Conservation (phyloP, 768 basidiomycete species). For the Boletus coccyginus region DNA sequence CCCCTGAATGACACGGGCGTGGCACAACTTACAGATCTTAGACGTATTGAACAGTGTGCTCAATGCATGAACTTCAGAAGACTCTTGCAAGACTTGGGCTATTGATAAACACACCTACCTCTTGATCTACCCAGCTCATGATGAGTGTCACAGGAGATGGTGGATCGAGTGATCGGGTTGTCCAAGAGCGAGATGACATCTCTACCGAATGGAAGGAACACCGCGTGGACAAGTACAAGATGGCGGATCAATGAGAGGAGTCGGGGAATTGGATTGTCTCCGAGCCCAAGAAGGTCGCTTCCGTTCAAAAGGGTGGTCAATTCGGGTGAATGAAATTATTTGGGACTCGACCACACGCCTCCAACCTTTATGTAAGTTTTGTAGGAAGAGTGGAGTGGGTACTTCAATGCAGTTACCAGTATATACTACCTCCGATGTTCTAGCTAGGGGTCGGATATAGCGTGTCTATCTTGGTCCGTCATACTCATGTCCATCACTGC, state of each 20-base stretch:
- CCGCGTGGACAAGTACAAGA: conserved; percentile 36
- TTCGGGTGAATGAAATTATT: too few species aligned
- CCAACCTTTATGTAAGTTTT: background rate
- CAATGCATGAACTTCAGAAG: conserved; percentile 44
- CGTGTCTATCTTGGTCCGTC: conserved; percentile 7
- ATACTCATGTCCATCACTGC: conserved; percentile 36
- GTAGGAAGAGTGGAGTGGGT: background rate
- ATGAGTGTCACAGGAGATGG: conserved; percentile 40
- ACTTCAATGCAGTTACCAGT: background rate
- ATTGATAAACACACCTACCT: conserved; percentile 39
- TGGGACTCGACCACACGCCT: too few species aligned
- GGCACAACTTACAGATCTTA: conserved; percentile 1
- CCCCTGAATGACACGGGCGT: background rate
- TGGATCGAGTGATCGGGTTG: conserved; percentile 30
- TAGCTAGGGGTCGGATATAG: background rate
- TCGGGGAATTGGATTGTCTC: conserved; percentile 34
- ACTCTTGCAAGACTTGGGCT: conserved; percentile 46
- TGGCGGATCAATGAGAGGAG: conserved; percentile 39
- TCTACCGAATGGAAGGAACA: conserved; percentile 31
- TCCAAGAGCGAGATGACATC: conserved; percentile 36
- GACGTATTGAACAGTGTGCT: conserved; percentile 33
- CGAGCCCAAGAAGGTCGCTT: conserved; percentile 24
- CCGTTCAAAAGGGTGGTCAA: too few species aligned
- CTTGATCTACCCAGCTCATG: conserved; percentile 49
- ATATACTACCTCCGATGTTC: background rate